Evolutionary conservation across 768 basidiomycete genomes (phyloP).

Genomic region (Boletus reticulatus): DNA sequence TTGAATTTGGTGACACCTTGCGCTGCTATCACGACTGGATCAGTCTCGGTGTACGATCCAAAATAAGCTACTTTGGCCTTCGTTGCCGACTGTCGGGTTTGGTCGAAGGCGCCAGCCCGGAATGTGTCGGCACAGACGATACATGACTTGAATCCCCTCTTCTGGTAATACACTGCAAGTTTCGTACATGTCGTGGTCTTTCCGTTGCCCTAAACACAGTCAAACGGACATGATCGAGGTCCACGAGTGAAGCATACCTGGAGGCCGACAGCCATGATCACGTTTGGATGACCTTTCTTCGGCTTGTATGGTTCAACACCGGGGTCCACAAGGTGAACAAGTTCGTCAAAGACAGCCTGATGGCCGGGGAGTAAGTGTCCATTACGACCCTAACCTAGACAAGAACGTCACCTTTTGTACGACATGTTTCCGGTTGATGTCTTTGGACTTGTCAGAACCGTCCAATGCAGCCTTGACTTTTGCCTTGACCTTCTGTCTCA

Average conservation of each 20-base stretch:
- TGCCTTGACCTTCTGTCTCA: slow-evolving; percentile 86
- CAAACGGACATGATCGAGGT: not conserved
- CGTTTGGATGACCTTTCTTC: slow-evolving; percentile 89
- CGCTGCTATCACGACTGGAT: slow-evolving; percentile 92
- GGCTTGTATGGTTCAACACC: slow-evolving; percentile 96
- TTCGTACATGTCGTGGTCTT: slow-evolving; percentile 99
- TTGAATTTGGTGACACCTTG: slow-evolving; percentile 97
- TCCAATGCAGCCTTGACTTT: slow-evolving; percentile 86
- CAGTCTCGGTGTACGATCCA: slow-evolving; percentile 98
- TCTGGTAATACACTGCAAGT: slow-evolving; percentile 95
- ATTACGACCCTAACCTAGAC: not conserved
- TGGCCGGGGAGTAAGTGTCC: slow-evolving; percentile 11
- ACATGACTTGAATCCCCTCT: slow-evolving; percentile 93
- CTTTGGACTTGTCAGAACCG: slow-evolving; percentile 69
- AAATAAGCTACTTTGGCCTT: slow-evolving; percentile 99
- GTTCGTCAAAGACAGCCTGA: slow-evolving; percentile 95
- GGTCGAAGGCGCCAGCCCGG: slow-evolving; percentile 98
- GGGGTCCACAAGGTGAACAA: slow-evolving; percentile 93
- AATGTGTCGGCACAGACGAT: slow-evolving; percentile 99
- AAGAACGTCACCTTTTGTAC: slow-evolving; percentile 74
- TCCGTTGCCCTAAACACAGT: slow-evolving; percentile 76
- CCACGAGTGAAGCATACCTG: slow-evolving; percentile 55
- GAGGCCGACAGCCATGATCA: slow-evolving; percentile 97
- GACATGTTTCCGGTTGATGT: slow-evolving; percentile 79
- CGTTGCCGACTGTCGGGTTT: slow-evolving; percentile 97